Conservation (phyloP, 2,329 filamentous ascomycete genomes). For the Sarocladium brachiariae region DNA sequence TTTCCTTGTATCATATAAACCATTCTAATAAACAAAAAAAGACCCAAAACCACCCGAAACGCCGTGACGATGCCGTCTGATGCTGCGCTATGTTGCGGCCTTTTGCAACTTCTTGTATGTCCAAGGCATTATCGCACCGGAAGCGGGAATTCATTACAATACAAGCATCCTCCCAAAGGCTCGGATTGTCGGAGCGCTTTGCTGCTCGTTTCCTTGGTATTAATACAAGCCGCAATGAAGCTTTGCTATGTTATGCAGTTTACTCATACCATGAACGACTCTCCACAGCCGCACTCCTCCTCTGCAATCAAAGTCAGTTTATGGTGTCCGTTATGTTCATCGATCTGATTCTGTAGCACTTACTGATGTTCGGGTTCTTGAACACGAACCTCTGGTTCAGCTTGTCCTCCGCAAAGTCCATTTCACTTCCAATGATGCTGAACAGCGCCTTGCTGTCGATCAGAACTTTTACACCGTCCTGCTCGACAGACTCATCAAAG, state of each 20-base stretch:
- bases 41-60: background rate
- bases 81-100: background rate
- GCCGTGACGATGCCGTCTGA: background rate
- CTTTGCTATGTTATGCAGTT: background rate
- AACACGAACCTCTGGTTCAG: constrained; percentile 89
- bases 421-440: constrained; percentile 96
- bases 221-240: no score
- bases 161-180: no score
- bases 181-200: no score
- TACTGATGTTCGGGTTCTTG: constrained; percentile 96
- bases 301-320: constrained; percentile 50
- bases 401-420: constrained; percentile 98
- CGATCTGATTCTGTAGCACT: constrained; percentile 41
- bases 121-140: background rate
- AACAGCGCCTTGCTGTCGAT: constrained; percentile 97
- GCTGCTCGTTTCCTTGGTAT: no score
- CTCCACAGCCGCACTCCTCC: constrained; percentile 92
- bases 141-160: no score
- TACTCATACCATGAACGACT: constrained; percentile 78
- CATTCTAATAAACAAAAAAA: no score
- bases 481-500: constrained; percentile 89
- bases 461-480: constrained; percentile 91
- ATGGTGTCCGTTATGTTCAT: background rate
- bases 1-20: no score
- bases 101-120: no score